Conservation (phyloP, 2,329 filamentous ascomycete species). For the Pyricularia sp. region DNA sequence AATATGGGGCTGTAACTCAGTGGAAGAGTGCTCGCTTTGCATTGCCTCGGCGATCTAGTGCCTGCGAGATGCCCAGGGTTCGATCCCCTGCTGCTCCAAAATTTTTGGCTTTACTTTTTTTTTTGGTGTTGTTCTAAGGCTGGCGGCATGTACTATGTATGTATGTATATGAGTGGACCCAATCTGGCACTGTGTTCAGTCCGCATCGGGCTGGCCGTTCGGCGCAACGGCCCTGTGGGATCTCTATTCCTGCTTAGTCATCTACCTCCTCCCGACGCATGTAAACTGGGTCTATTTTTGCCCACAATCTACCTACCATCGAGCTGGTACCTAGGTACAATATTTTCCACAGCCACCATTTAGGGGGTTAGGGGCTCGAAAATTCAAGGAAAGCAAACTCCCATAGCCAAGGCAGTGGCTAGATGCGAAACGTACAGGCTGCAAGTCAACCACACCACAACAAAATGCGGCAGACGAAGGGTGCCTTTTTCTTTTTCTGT, state of each 20-base stretch:
- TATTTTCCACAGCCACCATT: too few species aligned
- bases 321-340: too few species aligned
- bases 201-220: too few species aligned
- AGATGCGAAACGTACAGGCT: not conserved
- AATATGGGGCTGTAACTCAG: not conserved
- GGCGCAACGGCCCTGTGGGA: too few species aligned
- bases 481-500: not conserved
- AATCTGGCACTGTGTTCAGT: too few species aligned
- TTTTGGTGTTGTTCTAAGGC: not conserved
- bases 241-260: too few species aligned
- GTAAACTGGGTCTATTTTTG: too few species aligned
- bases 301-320: too few species aligned
- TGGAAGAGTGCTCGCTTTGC: not conserved
- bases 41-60: not conserved
- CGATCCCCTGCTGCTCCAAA: not conserved
- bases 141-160: too few species aligned
- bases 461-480: not conserved
- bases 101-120: not conserved
- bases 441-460: not conserved
- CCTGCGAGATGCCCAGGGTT: not conserved
- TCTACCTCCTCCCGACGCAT: too few species aligned
- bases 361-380: too few species aligned
- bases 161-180: too few species aligned
- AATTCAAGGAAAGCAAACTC: not conserved
- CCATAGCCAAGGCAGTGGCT: not conserved